Evolutionary conservation across 345 rosid genomes (phyloP).

Genomic region (Salix dunnii): DNA sequence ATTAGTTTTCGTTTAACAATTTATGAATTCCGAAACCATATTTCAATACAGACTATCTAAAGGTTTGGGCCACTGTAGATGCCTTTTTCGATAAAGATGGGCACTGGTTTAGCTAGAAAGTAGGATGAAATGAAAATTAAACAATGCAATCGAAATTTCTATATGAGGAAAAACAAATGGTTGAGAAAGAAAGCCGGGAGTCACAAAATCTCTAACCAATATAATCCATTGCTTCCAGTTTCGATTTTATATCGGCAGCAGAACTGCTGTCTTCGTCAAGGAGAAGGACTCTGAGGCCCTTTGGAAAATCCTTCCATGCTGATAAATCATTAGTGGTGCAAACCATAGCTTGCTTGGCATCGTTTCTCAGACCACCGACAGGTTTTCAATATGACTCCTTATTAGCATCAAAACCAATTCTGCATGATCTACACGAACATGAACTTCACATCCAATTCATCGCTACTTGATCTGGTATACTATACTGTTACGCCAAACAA

Average conservation of each 20-base stretch:
- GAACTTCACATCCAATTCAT: slow-evolving; percentile 7
- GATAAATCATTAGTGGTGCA: slow-evolving; percentile 73
- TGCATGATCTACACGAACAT: slow-evolving; percentile 27
- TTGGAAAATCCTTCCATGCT: slow-evolving; percentile 88
- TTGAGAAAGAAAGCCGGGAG: not conserved
- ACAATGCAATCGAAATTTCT: slow-evolving; percentile 11
- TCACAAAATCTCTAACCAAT: slow-evolving; percentile 53
- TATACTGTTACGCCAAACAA: not conserved
- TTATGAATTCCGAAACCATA: slow-evolving; percentile 8
- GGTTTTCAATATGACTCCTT: slow-evolving; percentile 24
- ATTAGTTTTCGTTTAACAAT: not conserved
- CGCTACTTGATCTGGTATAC: slow-evolving; percentile 3
- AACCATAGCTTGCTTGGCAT: slow-evolving; percentile 99
- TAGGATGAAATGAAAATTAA: slow-evolving; percentile 8
- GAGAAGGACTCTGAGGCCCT: slow-evolving; percentile 89
- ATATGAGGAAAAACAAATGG: slow-evolving; percentile 2
- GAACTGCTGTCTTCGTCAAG: slow-evolving; percentile 57
- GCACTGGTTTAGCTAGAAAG: slow-evolving; percentile 13
- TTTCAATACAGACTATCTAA: not conserved
- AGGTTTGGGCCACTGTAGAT: slow-evolving; percentile 14
- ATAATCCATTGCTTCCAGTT: slow-evolving; percentile 88
- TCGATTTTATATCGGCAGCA: slow-evolving; percentile 60
- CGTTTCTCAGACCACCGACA: slow-evolving; percentile 64
- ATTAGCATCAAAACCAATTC: slow-evolving; percentile 22
- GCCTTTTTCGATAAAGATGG: slow-evolving; percentile 8